Base-by-base conservation (phyloP, 176 grass and related monocot genomes). In the Saccharum officinarum region DNA sequence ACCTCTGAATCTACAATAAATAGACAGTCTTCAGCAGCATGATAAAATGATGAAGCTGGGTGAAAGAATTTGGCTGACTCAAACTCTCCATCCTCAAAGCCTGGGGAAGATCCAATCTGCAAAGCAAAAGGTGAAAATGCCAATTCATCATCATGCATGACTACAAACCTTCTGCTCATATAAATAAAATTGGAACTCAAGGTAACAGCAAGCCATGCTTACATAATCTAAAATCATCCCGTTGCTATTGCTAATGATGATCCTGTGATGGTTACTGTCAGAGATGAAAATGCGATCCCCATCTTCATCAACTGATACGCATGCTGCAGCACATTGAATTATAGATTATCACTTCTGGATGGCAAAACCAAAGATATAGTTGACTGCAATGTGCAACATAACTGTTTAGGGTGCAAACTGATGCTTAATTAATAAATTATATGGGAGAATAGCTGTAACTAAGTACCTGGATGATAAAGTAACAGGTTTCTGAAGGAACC, bases 1-100 rank as follows among this genome's bases (percentile, higher is more conserved):
- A 98, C 96, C 96, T 98, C 88, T 6, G 93, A 98, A 88, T 98
- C 96, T 33, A 94, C 87, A 92, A 98, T 88, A 87, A 92, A 98
- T 75, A 98, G 78, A 77, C 89, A 94, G 87, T 95, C 88, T 90
- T 91, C 82, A 79, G 59, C 26, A 34, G 86, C 54, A 87, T 83
- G 40, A 87, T 98, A 98, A 84, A 90, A 92, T 41, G 91, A 95
- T 78, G 91, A 91, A 86, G 91, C 87, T 84, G 96, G 96, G 22
- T 69, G 88, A 64, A 90, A 87, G 54, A 98, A 87, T 85, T 95
- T 95, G 62, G 93, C 87, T 73, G 78, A 95, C 92, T 95, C 93
- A 92, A 98, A 98, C 83, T 98, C 91, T 38, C 91, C 91, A 86
- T 98, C 96, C 90, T 98, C 96, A 79, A 95, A 95, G 61, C 96